Base-by-base conservation (phyloP, 2,329 filamentous ascomycete genomes). In the Beauveria bassiana region DNA sequence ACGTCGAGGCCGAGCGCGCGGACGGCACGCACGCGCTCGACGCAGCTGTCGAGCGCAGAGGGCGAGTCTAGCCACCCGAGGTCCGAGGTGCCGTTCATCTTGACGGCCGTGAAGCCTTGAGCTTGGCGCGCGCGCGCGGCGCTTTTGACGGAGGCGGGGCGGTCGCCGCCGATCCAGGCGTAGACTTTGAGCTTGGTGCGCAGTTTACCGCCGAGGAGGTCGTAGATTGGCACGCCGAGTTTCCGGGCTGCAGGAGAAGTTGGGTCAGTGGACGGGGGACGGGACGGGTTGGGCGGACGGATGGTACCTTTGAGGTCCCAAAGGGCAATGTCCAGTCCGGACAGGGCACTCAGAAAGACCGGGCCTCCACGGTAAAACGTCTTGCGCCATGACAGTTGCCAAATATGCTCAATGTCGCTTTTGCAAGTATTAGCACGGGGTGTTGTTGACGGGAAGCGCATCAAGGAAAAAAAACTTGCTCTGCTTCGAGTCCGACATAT, bases 31-130 rank as follows among this genome's bases (percentile, higher is more conserved):
- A 93, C 76, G 1, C 89, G 80, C 62, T 89, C 83, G 2, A 91
- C 84, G 50, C 83, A 85, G 5, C 80, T 77, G 50, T 88, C 79
- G 0, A 93, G 78, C 0, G 79, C 79, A 0, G 79, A 76, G 0
- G 89, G 89, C 1, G 87, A 88, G 71, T 93, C 90, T 0, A 93
- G 78, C 88, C 88, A 92, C 65, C 84, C 86, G 1, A 91, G 73
- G 64, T 91, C 89, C 68, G 88, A 87, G 0, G 89, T 92, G 6
- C 82, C 89, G 69, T 92, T 91, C 89, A 93, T 92, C 70, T 92
- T 92, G 59, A 91, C 81, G 4, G 82, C 79, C 2, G 76, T 84
- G 69, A 90, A 86, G 0, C 86, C 86, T 71, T 89, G 86, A 12
- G 76, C 75, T 66, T 81, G 79, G 5, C 85, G 78, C 6, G 69